These are phyloP conservation scores for Kuraishia cidri DNA, from an alignment of 805 yeast genomes.

Conservation along the genomic window DNA sequence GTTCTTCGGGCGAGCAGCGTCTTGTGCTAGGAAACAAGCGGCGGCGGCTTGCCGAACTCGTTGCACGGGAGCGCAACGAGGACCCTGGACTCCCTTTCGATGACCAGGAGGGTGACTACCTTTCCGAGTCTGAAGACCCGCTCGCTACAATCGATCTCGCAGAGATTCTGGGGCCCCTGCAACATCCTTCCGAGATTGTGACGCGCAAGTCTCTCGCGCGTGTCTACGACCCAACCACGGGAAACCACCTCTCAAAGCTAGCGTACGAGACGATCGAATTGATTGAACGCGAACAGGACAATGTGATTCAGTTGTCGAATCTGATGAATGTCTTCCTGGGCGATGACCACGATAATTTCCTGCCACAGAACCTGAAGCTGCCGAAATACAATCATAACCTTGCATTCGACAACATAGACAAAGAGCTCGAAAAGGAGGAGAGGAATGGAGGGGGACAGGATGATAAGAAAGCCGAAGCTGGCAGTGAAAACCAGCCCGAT, in stretches of 20 bases:
- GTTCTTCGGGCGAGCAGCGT: slow-evolving; percentile 10
- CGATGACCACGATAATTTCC: slow-evolving; percentile 66
- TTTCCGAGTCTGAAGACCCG: slow-evolving; percentile 29
- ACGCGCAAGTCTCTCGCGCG: slow-evolving; percentile 59
- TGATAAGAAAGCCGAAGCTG: slow-evolving; percentile 3
- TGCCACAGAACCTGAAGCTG: slow-evolving; percentile 56
- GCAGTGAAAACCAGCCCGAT: slow-evolving; percentile 7
- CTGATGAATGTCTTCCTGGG: slow-evolving; percentile 77
- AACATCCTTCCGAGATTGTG: slow-evolving; percentile 72
- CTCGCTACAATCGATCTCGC: slow-evolving; percentile 42
- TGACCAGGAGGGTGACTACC: too few relatives aligned
- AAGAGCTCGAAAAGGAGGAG: slow-evolving; percentile 9
- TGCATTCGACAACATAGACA: slow-evolving; percentile 14
- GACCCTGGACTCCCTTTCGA: too few relatives aligned
- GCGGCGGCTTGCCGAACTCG: slow-evolving; percentile 13
- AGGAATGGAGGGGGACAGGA: slow-evolving; percentile 5
- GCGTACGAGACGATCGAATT: slow-evolving; percentile 68
- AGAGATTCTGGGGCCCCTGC: slow-evolving; percentile 65
- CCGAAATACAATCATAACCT: slow-evolving; percentile 65
- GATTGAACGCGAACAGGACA: slow-evolving; percentile 75
- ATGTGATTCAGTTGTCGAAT: slow-evolving; percentile 61
- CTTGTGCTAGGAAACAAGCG: slow-evolving; percentile 15
- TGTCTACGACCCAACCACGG: slow-evolving; percentile 44
- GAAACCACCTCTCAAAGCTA: slow-evolving; percentile 44
- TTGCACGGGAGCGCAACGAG: too few relatives aligned